Evolutionary conservation across 1,284 basidiomycete genomes (phyloP).

Genomic region (Neotropicomus parvogracilis): DNA sequence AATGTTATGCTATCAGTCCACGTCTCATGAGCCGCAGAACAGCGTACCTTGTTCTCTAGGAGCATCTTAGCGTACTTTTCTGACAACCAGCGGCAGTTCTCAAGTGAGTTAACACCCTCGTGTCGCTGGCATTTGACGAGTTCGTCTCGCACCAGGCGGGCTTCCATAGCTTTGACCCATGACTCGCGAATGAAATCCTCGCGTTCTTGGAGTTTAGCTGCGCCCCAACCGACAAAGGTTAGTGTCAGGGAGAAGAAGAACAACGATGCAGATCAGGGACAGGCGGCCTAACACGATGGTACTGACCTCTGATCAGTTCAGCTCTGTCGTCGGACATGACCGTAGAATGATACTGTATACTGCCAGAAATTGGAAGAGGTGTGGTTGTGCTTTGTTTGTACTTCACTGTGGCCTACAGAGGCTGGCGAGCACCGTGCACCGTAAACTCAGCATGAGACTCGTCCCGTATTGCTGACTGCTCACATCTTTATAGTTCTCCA

Average conservation of each 20-base stretch:
- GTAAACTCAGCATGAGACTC: too few relatives aligned
- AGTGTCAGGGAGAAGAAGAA: neutral
- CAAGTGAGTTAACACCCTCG: conserved; percentile 90
- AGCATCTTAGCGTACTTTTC: conserved; percentile 85
- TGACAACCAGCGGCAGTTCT: conserved; percentile 85
- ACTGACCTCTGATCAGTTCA: conserved; percentile 33
- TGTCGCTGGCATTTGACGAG: conserved; percentile 87
- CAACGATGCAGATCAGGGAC: neutral
- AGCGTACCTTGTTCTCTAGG: conserved; percentile 77
- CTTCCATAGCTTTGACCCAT: conserved; percentile 95
- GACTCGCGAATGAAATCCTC: conserved; percentile 85
- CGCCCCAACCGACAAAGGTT: neutral
- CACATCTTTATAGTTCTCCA: too few relatives aligned
- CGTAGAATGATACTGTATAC: neutral
- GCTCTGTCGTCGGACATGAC: conserved; percentile 35
- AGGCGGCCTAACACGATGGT: neutral
- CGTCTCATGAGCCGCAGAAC: neutral
- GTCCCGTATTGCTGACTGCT: too few relatives aligned
- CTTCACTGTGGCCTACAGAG: too few relatives aligned
- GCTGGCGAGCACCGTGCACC: too few relatives aligned
- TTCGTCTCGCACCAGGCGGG: conserved; percentile 85
- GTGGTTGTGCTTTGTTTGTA: conserved; percentile 26
- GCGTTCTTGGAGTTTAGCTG: conserved; percentile 63
- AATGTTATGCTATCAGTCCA: conserved; percentile 9
- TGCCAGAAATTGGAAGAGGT: conserved; percentile 2